A percentile compares a stretch with the other conserved stretches of the same genome.
Evolutionary conservation across 495 filamentous ascomycete species (phyloP).

Genomic region (Hypoxylon subgilvum): DNA sequence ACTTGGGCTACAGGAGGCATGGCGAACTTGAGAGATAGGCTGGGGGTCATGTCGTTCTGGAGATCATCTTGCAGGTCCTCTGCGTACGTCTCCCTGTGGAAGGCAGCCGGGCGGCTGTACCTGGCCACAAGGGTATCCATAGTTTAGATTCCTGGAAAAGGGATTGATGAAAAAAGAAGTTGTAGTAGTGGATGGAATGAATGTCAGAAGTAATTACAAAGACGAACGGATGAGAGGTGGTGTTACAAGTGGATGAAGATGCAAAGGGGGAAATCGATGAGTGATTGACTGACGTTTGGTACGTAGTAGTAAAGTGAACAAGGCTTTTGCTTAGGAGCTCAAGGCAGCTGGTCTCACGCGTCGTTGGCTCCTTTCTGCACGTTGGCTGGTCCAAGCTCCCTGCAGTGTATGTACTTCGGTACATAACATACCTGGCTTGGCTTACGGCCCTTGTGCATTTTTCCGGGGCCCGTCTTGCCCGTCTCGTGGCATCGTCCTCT

Average conservation of each 20-base stretch:
- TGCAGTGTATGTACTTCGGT: too few relatives aligned
- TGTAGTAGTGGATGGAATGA: neutral
- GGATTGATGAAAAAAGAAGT: neutral
- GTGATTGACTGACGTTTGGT: slow-evolving; percentile 28
- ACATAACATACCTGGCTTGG: slow-evolving; percentile 28
- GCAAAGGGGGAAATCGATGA: slow-evolving; percentile 14
- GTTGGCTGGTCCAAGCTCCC: slow-evolving; percentile 20
- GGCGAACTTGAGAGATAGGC: slow-evolving; percentile 83
- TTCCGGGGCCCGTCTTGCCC: slow-evolving; percentile 6
- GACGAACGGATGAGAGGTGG: neutral
- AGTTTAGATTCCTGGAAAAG: neutral
- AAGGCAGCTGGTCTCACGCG: slow-evolving; percentile 45
- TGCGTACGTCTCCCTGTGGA: slow-evolving; percentile 72
- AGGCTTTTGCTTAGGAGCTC: slow-evolving; percentile 26
- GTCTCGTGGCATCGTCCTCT: slow-evolving; percentile 14
- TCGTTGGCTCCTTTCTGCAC: slow-evolving; percentile 21
- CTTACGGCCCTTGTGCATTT: slow-evolving; percentile 30
- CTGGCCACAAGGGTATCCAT: slow-evolving; percentile 95
- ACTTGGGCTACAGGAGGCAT: slow-evolving; percentile 94
- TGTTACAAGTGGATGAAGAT: slow-evolving; percentile 5
- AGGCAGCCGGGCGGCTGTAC: slow-evolving; percentile 73
- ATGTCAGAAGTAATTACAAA: neutral
- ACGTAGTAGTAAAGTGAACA: neutral
- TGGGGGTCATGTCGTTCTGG: slow-evolving; percentile 66
- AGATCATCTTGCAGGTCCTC: slow-evolving; percentile 73